These are phyloP conservation scores for Nitzschia inconspicua DNA, from an alignment of 108 stramenopile genomes.

Conservation along the genomic window DNA sequence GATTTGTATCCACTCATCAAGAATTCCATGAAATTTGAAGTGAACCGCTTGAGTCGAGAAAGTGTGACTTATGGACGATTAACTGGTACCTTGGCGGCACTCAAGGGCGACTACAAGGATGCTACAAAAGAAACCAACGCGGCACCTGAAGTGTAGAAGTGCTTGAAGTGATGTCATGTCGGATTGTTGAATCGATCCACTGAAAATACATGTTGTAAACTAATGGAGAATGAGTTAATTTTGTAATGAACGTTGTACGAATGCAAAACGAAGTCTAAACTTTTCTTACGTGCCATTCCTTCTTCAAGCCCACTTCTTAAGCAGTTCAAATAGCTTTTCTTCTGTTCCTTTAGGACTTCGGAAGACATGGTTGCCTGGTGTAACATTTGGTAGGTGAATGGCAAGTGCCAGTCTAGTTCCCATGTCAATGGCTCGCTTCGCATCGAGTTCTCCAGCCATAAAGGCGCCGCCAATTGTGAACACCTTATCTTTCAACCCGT, in stretches of 20 bases:
- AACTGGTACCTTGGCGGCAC: conserved; percentile 3
- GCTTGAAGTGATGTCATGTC: too few species aligned
- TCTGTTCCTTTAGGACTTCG: conserved; percentile 49
- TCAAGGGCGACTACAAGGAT: conserved; percentile 14
- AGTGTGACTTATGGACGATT: conserved; percentile 11
- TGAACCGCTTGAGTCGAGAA: conserved; percentile 14
- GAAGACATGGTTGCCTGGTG: conserved; percentile 72
- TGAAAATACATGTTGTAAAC: too few species aligned
- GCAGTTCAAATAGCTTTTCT: conserved; percentile 45
- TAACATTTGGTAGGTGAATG: conserved; percentile 59
- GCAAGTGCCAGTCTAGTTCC: conserved; percentile 89
- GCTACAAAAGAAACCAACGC: not conserved
- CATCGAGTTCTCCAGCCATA: conserved; percentile 93
- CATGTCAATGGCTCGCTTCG: conserved; percentile 98
- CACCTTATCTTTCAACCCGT: conserved; percentile 46
- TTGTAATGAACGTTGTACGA: too few species aligned
- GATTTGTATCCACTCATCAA: conserved; percentile 13
- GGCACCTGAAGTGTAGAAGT: conserved; percentile 5
- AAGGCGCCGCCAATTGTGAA: conserved; percentile 93
- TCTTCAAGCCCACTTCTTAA: conserved; percentile 19
- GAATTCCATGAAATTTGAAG: conserved; percentile 23
- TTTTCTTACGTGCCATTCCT: too few species aligned
- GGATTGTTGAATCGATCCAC: too few species aligned
- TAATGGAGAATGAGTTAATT: too few species aligned
- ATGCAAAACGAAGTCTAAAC: too few species aligned